A percentile compares a stretch with the other conserved stretches of the same genome.
phyloP scores from a whole-genome alignment of 768 basidiomycete genomes.

The Lactifluus volemus region DNA sequence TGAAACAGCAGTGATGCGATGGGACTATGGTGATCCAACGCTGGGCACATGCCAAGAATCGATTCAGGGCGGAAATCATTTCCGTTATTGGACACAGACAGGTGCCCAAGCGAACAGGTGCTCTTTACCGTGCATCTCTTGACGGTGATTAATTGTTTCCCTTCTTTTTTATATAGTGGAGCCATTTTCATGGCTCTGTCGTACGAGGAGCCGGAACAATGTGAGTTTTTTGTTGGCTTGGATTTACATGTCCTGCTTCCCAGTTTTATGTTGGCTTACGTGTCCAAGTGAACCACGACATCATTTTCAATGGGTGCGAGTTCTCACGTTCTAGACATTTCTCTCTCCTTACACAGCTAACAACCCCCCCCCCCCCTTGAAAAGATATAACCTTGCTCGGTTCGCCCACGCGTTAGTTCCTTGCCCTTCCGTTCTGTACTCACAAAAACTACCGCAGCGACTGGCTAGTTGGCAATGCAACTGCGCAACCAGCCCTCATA shows the following conservation, averaged over 20 bases:
- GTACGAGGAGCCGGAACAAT: conserved; percentile 56
- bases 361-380: background rate
- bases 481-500: conserved; percentile 36
- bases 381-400: conserved; percentile 69
- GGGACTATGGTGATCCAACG: conserved; percentile 71
- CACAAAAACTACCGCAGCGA: conserved; percentile 42
- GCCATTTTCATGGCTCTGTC: conserved; percentile 71
- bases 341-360: background rate
- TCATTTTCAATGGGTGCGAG: conserved; percentile 57
- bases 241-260: background rate
- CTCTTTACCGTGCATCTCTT: conserved; percentile 13
- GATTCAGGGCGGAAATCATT: conserved; percentile 77
- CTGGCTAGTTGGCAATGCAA: conserved; percentile 79
- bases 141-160: background rate
- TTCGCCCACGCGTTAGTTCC: conserved; percentile 23
- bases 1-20: conserved; percentile 77
- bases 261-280: background rate
- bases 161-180: conserved; percentile 33
- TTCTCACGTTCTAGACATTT: background rate
- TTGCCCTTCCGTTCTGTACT: background rate
- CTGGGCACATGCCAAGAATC: conserved; percentile 86
- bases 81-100: conserved; percentile 83
- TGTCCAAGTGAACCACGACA: conserved; percentile 51
- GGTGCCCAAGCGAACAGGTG: conserved; percentile 53
- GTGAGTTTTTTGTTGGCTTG: conserved; percentile 30